Evolutionary conservation across 139 green algal genomes (phyloP).

Genomic region (Marvania coccoides): DNA sequence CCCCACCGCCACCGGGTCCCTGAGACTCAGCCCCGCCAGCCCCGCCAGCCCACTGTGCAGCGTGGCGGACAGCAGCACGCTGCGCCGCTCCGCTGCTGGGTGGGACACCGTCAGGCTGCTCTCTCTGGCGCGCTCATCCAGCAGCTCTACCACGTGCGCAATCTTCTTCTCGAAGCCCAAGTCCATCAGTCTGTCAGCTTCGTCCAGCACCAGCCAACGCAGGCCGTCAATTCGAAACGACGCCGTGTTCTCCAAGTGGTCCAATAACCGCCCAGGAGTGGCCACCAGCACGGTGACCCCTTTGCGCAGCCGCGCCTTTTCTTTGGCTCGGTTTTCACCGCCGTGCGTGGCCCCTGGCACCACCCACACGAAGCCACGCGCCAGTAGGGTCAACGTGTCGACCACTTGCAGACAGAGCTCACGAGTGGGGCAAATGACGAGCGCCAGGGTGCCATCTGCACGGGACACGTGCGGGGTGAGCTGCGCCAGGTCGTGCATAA

Average conservation of each 20-base stretch:
- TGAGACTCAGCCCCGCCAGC: conserved; percentile 59
- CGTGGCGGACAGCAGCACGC: conserved; percentile 83
- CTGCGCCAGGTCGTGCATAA: conserved; percentile 62
- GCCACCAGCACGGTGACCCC: conserved; percentile 79
- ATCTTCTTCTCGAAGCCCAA: conserved; percentile 88
- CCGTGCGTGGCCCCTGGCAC: conserved; percentile 45
- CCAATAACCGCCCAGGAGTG: conserved; percentile 84
- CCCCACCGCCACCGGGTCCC: conserved; percentile 60
- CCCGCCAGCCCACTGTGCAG: conserved; percentile 56
- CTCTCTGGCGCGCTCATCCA: conserved; percentile 19
- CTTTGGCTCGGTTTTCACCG: conserved; percentile 81
- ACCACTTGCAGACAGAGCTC: conserved; percentile 80
- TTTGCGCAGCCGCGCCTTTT: conserved; percentile 93
- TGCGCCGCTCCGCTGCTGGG: not conserved
- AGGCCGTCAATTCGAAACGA: conserved; percentile 54
- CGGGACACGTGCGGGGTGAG: conserved; percentile 43
- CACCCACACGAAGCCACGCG: conserved; percentile 43
- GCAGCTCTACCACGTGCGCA: conserved; percentile 20
- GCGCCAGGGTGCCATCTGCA: conserved; percentile 59
- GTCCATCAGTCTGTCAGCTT: conserved; percentile 87
- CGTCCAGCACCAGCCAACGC: conserved; percentile 86
- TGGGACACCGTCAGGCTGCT: not conserved
- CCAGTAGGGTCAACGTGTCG: conserved; percentile 30
- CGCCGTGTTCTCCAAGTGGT: conserved; percentile 84
- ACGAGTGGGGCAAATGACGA: conserved; percentile 79